Evolutionary conservation across 306 rosid genomes (phyloP), one percentile per base, ranked within the genome.

Genomic region (Pterocarpus macrocarpus): DNA sequence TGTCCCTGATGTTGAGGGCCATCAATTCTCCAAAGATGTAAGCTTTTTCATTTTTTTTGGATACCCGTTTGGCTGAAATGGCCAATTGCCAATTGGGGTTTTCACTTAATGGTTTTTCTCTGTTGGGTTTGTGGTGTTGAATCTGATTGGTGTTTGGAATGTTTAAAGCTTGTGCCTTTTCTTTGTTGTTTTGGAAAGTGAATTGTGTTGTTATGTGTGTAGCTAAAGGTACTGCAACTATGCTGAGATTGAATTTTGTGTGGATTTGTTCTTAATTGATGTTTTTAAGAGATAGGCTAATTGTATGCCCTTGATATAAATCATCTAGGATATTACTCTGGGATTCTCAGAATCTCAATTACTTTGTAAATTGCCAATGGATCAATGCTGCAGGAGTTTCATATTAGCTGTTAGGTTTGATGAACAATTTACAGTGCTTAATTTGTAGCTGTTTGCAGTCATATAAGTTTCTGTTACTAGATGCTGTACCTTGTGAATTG

Each of bases 1-100:
- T 75, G 75, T 80, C 65, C 98, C 98, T 13, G 98, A 94, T 83
- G 83, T 91, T 81, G 98, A 91, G 86, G 82, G 81, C 38, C 41
- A 81, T 47, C 87, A 76, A 74, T 34, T 70, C 56, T 55, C 83
- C 68, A 82, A 81, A 83, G 83, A 86, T 86, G 98, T 92, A 83
- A 87, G 92, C 80, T 84, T 73, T 43, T 43, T 43, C 47, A 43
- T 0, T 43, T 43, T 43, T 83, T 73, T 13, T 41, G 5, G 10
- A 8, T 36, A 2, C 65, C 28, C 53, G 6, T 13, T 16, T 28
- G 16, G n/a, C 0, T 68, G 1, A 35, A 53, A 9, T 35, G 45
- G 8, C 15, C 67, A 57, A 41, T 44, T 83, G 13, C 8, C 47
- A 43, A 5, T 50, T 13, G 57, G 52, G 63, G 59, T 83, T 84